Percentiles rank a stretch among this genome's conserved stretches.
Evolutionary conservation across 352 stramenopile species (phyloP).

Genomic region (Thalassiosira ordinaria): DNA sequence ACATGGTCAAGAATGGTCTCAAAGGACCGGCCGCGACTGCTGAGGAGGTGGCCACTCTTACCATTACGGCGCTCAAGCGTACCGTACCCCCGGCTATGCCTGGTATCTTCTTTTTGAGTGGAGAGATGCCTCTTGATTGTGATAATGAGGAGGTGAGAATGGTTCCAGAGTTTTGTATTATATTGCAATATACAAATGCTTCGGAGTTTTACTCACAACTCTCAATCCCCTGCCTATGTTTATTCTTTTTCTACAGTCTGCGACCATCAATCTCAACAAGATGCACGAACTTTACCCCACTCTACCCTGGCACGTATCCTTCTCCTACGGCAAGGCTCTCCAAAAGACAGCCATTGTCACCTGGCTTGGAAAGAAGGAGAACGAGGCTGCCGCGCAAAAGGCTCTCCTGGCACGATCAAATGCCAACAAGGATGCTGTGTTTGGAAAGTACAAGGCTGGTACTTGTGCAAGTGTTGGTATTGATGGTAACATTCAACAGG

Average conservation of each 20-base stretch:
- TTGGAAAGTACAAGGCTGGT: slow-evolving; percentile 1
- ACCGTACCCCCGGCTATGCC: background rate
- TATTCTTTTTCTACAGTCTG: no score
- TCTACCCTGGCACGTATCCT: background rate
- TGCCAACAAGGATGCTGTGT: background rate
- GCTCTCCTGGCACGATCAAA: background rate
- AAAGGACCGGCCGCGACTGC: background rate
- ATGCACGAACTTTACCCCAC: background rate
- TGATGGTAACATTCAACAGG: background rate
- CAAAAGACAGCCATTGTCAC: background rate
- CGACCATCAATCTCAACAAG: background rate
- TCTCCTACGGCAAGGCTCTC: background rate
- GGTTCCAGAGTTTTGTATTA: no score
- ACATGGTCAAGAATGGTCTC: background rate
- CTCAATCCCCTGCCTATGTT: no score
- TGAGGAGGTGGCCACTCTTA: background rate
- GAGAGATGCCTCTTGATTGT: background rate
- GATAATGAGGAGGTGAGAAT: background rate
- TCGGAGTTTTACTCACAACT: no score
- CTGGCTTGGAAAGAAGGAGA: background rate
- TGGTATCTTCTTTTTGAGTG: background rate
- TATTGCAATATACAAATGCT: no score
- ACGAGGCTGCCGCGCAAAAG: background rate
- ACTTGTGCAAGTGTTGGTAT: background rate
- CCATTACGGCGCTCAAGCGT: background rate